Base-by-base conservation (phyloP, 768 basidiomycete species). In the Boletus rubroflammeus region DNA sequence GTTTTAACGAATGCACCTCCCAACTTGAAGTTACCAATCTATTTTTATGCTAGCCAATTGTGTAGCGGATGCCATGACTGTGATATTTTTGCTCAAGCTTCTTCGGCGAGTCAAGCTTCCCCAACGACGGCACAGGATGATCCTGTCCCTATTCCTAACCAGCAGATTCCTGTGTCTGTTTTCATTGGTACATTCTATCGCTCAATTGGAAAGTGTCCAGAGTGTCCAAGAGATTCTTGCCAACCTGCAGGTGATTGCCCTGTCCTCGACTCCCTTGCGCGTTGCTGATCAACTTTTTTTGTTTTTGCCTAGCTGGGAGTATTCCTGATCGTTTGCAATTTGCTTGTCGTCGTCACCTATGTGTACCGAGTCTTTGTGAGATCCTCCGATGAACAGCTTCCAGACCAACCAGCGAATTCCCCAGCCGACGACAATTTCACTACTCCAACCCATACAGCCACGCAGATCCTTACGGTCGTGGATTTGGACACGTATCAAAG, bases 41-140 rank as follows among this genome's bases (percentile, higher is more conserved):
- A 10, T 14, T 31, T 23, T 34, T 15, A 1, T 29, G 7, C 19
- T 26, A 62, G 62, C 25, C 11, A 42, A 44, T 28, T 63, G 54
- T 31, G 6, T 21, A 5, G 31, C 50, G 5, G 61, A 60, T 15
- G 25, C 29, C 9, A n/a, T 10, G 0, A 47, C 42, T 1, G 17
- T 57, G 7, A 9, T 25, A 5, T 35, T 60, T 6, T 47, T 58
- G 0, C 23, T 63, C 29, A 60, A 60, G 29, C 47, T 63, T 10
- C 55, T 63, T 32, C 55, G 59, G 62, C 44, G 39, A 19, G 36
- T 60, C 26, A 55, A 41, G 9, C 62, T 63, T 44, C 59, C 62
- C 13, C 25, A 6, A 32, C 19, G 54, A 38, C 59, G 61, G 23
- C 62, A 50, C 36, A 51, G 46, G 29, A 63, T 63, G 62, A 46